Evolutionary conservation across 2,329 filamentous ascomycete genomes (phyloP).

Genomic region (Colletotrichum spinosum): DNA sequence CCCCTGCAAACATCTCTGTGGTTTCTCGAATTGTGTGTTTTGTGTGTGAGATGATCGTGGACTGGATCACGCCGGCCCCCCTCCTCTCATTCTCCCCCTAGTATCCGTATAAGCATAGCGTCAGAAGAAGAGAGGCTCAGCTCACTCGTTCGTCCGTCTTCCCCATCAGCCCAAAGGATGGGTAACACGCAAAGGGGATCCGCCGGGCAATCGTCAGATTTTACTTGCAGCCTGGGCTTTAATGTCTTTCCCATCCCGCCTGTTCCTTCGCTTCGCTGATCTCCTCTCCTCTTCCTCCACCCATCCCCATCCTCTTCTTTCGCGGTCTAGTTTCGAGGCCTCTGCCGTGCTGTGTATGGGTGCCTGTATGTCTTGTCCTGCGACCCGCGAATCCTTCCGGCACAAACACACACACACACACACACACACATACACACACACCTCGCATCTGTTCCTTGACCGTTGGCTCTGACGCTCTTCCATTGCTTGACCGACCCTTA

Average conservation of each 20-base stretch:
- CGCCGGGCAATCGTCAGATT: conserved; percentile 11
- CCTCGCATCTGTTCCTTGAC: neutral
- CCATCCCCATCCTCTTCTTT: neutral
- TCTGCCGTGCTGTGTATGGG: neutral
- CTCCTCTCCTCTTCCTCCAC: neutral
- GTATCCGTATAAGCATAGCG: no score
- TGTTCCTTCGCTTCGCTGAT: conserved; percentile 24
- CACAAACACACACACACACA: neutral
- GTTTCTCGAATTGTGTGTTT: no score
- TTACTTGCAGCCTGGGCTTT: conserved; percentile 14
- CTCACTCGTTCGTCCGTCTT: conserved; percentile 5
- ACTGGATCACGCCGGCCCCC: no score
- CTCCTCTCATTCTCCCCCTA: no score
- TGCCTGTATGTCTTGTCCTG: neutral
- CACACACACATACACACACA: neutral
- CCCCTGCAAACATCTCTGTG: no score
- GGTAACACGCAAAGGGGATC: conserved; percentile 17
- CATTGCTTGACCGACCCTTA: neutral
- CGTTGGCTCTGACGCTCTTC: neutral
- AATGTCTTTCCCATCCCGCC: conserved; percentile 12
- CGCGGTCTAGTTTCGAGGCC: conserved; percentile 5
- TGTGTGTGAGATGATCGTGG: no score
- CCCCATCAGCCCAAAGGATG: conserved; percentile 25
- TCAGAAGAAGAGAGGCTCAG: conserved; percentile 15
- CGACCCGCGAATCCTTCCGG: conserved; percentile 14